Evolutionary conservation across 768 basidiomycete genomes (phyloP).

Genomic region (Mycena epipterygia): DNA sequence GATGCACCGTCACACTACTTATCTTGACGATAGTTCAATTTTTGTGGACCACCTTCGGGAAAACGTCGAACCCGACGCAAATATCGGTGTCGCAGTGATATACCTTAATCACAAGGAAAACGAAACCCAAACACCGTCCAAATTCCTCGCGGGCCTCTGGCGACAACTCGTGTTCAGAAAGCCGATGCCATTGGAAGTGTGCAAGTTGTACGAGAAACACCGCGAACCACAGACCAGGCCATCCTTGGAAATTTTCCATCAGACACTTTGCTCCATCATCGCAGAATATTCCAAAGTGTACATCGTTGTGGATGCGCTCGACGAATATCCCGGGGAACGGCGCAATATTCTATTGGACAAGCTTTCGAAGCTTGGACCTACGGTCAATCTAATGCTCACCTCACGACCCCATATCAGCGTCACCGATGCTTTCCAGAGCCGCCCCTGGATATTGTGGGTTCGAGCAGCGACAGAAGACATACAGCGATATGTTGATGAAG

Average conservation of each 20-base stretch:
- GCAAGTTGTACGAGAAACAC: neutral
- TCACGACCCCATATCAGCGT: constrained; percentile 10
- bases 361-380: neutral
- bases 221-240: neutral
- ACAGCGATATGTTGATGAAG: neutral
- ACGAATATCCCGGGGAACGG: constrained; percentile 11
- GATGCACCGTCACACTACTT: neutral
- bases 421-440: neutral
- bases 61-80: neutral
- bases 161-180: neutral
- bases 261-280: neutral
- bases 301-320: constrained; percentile 10
- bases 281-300: neutral
- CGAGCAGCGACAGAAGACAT: constrained; percentile 2
- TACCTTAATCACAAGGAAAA: constrained; percentile 9
- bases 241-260: neutral
- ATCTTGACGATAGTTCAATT: neutral
- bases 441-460: neutral
- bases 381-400: constrained; percentile 10
- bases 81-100: neutral
- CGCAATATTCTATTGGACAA: neutral
- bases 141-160: constrained; percentile 5
- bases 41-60: constrained; percentile 12
- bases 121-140: neutral
- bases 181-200: neutral